Percentiles rank a stretch among this genome's conserved stretches.
phyloP scores from a whole-genome alignment of 371 early-diverging fungal genomes.

The Rhizomucor miehei region DNA sequence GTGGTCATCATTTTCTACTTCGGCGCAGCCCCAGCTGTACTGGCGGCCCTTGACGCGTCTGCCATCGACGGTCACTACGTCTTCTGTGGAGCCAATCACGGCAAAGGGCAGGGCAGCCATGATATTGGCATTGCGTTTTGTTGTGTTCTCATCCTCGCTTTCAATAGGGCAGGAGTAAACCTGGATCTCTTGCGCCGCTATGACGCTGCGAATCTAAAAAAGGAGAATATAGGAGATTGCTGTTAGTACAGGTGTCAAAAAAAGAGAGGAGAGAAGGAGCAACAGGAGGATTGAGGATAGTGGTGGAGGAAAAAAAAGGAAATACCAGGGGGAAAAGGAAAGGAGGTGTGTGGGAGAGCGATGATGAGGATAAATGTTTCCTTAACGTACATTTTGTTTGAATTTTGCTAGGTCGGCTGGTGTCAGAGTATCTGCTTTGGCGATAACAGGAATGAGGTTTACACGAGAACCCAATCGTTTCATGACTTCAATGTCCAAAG shows the following conservation, averaged over 20 bases:
- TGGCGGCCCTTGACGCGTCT: conserved; percentile 80
- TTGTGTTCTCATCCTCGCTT: conserved; percentile 77
- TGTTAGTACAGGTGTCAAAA: neutral
- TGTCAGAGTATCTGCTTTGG: conserved; percentile 68
- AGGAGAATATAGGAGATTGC: neutral
- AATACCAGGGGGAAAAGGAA: no score
- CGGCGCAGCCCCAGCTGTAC: conserved; percentile 92
- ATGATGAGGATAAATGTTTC: no score
- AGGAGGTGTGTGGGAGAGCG: no score
- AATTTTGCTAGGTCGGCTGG: conserved; percentile 72
- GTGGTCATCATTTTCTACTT: conserved; percentile 86
- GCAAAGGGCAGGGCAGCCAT: conserved; percentile 93
- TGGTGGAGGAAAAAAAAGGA: no score
- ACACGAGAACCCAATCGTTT: conserved; percentile 73
- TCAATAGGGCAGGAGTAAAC: conserved; percentile 77
- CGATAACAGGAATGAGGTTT: conserved; percentile 84
- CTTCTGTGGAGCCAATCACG: conserved; percentile 85
- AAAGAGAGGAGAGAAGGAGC: neutral
- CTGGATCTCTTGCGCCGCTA: conserved; percentile 69
- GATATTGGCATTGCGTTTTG: conserved; percentile 74
- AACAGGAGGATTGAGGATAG: no score
- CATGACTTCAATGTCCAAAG: conserved; percentile 91
- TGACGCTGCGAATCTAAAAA: conserved; percentile 66
- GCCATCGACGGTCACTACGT: conserved; percentile 70
- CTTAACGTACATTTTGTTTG: conserved; percentile 61